Evolutionary conservation across 1,284 basidiomycete species (phyloP), one percentile per base, ranked within the genome.

Genomic region (Bjerkandera adusta): DNA sequence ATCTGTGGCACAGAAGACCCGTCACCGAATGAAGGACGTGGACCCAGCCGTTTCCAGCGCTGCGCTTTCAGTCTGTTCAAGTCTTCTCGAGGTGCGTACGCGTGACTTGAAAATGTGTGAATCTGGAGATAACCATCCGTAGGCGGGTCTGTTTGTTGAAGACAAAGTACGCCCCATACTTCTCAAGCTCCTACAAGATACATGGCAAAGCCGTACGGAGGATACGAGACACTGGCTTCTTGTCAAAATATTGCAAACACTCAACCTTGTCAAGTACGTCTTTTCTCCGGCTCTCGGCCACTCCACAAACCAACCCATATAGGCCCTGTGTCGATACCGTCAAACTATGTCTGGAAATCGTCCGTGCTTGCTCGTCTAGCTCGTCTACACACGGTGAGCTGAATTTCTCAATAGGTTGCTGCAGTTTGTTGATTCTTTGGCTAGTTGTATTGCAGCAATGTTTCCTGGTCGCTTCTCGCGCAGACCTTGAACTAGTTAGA

Each of bases 11-110:
- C 56, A 60, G 16, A 71, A 71, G 29, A 56, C 79, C 5, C 35
- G 68, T 7, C 71, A 68, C 44, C 67, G 76, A 24, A 53, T 85
- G 37, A 60, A 67, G 36, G 81, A 85, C 57, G 44, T 61, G 7
- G 69, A 81, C 47, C 53, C 64, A 15, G 53, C 61, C 12, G 82
- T 85, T 1, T 65, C 68, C 15, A 64, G 63, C 47, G 74, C 80
- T 24, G 78, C 81, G 1, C 56, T 85, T 22, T 56, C 63, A n/a
- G 48, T 70, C 8, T 52, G 59, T 36, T 32, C 47, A 3, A 54
- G 52, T 22, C 49, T 68, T 4, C 27, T 60, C 13, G 51, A 64
- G 47, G 67, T 68, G 35, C 43, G 58, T 40, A 1, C 1, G 12
- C n/a, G 2, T 20, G 20, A n/a, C 13, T 21, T 36, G 13, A 6